phyloP scores from a whole-genome alignment of 441 rosid genomes.

The Pelargonium cotyledonis region DNA sequence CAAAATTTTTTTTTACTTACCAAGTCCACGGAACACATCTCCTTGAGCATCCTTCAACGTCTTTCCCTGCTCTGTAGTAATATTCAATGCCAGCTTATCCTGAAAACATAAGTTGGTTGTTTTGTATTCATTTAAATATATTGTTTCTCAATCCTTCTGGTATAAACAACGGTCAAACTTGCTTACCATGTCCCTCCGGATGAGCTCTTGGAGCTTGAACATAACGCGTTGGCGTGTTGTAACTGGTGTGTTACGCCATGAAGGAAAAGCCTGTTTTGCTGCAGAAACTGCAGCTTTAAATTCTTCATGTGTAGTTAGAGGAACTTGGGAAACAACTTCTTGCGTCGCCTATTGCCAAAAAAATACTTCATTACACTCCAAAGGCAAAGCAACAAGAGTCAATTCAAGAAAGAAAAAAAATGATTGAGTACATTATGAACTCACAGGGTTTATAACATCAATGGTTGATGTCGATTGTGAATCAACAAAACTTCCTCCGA shows the following conservation, averaged over 20 bases:
- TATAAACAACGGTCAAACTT: not conserved
- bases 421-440: constrained; percentile 11
- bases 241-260: constrained; percentile 79
- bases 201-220: constrained; percentile 90
- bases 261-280: constrained; percentile 72
- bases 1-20: constrained; percentile 26
- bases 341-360: constrained; percentile 62
- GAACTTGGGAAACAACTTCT: constrained; percentile 75
- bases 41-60: constrained; percentile 90
- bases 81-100: constrained; percentile 85
- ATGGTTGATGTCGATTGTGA: constrained; percentile 52
- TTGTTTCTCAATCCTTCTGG: not conserved
- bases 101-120: constrained; percentile 15
- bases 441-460: constrained; percentile 85
- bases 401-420: not conserved
- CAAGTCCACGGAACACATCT: constrained; percentile 90
- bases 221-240: constrained; percentile 78
- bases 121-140: not conserved
- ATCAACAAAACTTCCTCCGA: constrained; percentile 70
- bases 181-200: constrained; percentile 68
- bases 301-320: constrained; percentile 79
- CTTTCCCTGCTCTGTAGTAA: constrained; percentile 90
- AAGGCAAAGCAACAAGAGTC: not conserved
- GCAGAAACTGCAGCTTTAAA: constrained; percentile 81
- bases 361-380: constrained; percentile 12